Base-by-base conservation (phyloP, 768 basidiomycete genomes). In the Rhodocollybia butyracea region DNA sequence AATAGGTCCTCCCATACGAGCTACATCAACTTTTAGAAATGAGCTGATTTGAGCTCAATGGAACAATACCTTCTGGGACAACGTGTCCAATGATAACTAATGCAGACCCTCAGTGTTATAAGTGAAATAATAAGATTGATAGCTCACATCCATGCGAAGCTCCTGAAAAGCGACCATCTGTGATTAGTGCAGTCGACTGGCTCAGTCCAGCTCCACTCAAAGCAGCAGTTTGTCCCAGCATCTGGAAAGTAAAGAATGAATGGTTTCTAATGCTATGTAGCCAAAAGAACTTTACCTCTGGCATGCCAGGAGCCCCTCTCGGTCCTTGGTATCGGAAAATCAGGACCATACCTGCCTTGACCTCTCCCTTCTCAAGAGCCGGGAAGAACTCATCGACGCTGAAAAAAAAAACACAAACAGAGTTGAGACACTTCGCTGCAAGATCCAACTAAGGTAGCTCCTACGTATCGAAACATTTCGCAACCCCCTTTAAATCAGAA, bases 261-360 rank as follows among this genome's bases (percentile, higher is more conserved):
- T 10, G 26, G n/a, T n/a, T n/a, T 45, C 30, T 29, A 45, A 43
- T 26, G 19, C 21, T 17, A 32, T 42, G 26, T 29, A 6, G 13
- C 19, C 22, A 26, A 32, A 22, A 46, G 45, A 46, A 15, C 48
- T 65, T 34, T 54, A 82, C 82, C 74, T 94, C 91, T 8, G 92
- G 92, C 91, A 92, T 93, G 22, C 92, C 92, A 26, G 91, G 93
- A n/a, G 83, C 92, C 26, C 92, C 91, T 67, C 89, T 92, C 1
- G 93, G 91, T 12, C 92, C 92, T 71, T 90, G 89, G 68, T 94
- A 94, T 56, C 92, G 80, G 75, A 94, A 87, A 42, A 94, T 84
- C 56, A 93, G 73, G 38, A 89, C 83, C 66, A 74, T 86, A 0
- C 92, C 91, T 2, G 84, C 71, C 60, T 79, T 89, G 64, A 94